phyloP scores from a whole-genome alignment of 768 basidiomycete genomes.

The Agrocybe pediades region DNA sequence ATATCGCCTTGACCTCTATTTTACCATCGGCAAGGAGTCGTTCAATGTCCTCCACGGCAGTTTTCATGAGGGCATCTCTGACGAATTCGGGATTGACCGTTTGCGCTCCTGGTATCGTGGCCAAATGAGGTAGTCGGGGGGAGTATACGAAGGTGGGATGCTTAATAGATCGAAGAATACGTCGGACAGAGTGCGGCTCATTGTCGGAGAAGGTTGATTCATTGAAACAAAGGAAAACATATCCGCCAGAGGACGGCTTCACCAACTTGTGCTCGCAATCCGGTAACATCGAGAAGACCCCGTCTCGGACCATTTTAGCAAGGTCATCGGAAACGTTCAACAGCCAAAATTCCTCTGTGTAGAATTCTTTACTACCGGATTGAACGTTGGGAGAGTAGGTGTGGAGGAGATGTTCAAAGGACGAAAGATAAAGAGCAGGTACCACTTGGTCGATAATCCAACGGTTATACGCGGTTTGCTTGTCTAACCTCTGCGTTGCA shows the following conservation, averaged over 20 bases:
- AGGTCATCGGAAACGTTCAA: conserved; percentile 10
- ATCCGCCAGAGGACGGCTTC: conserved; percentile 2
- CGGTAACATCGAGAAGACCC: conserved; percentile 17
- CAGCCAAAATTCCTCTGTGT: conserved; percentile 9
- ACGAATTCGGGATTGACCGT: conserved; percentile 4
- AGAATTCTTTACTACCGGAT: not conserved
- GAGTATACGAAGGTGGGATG: conserved; percentile 16
- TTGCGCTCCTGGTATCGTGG: not conserved
- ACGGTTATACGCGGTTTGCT: conserved; percentile 38
- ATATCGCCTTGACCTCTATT: not conserved
- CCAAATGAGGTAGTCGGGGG: not conserved
- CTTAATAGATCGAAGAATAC: conserved; percentile 19
- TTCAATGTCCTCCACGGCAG: not conserved
- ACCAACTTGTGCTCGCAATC: conserved; percentile 2
- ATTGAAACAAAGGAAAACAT: conserved; percentile 6
- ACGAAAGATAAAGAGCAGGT: conserved; percentile 37
- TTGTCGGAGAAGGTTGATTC: conserved; percentile 21
- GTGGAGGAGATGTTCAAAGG: conserved; percentile 28
- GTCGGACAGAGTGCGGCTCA: conserved; percentile 16
- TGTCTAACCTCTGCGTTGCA: conserved; percentile 7
- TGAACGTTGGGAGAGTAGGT: not conserved
- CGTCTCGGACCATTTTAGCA: conserved; percentile 13
- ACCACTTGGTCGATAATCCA: conserved; percentile 41
- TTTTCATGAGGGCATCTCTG: not conserved
- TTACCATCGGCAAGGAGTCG: not conserved